Conservation (phyloP, 2,329 filamentous ascomycete genomes). For the Berkeleyomyces basicola region DNA sequence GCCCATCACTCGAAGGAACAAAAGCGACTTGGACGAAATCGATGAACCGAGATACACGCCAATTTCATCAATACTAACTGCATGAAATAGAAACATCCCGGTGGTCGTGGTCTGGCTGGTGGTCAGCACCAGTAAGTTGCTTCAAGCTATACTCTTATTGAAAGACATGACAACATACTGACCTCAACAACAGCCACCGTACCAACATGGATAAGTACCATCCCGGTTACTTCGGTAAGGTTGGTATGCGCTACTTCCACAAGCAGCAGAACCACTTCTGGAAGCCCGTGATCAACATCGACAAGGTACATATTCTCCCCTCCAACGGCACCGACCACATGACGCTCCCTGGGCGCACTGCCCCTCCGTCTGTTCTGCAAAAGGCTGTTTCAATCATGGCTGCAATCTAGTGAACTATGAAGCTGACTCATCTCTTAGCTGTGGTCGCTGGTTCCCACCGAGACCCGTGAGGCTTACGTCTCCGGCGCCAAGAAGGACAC, state of each 20-base stretch:
- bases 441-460: conserved; percentile 83
- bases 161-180: background rate
- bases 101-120: conserved; percentile 83
- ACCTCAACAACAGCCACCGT: conserved; percentile 12
- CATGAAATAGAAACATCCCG: conserved; percentile 48
- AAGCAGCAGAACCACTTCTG: conserved; percentile 90
- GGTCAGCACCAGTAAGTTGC: conserved; percentile 66
- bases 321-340: background rate
- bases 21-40: background rate
- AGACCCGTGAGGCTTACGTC: conserved; percentile 89
- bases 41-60: background rate
- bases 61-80: conserved; percentile 8
- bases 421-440: conserved; percentile 41
- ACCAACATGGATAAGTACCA: conserved; percentile 49
- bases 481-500: conserved; percentile 66
- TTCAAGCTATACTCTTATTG: background rate
- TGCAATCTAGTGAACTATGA: background rate
- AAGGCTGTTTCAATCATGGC: background rate
- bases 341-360: background rate
- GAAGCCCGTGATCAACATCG: conserved; percentile 97
- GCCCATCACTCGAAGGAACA: background rate
- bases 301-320: conserved; percentile 51
- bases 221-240: conserved; percentile 98
- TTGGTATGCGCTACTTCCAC: conserved; percentile 94
- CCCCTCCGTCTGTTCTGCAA: background rate